Conservation (phyloP, 805 yeast species). For the Pichia thaimueangensis region DNA sequence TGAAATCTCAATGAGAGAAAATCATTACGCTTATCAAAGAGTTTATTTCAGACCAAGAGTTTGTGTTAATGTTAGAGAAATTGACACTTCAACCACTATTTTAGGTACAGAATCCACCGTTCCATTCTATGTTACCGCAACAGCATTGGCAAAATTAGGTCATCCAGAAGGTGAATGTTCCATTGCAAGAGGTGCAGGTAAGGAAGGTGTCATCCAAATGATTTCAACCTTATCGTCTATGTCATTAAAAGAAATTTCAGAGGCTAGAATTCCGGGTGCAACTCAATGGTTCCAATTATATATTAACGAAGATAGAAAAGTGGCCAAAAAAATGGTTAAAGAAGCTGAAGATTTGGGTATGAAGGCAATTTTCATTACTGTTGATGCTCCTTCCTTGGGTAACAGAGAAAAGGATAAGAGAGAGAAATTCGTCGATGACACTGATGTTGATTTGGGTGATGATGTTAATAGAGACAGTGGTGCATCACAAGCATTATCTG, state of each 20-base stretch:
- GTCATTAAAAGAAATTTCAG: conserved; percentile 78
- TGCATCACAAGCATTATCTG: conserved; percentile 80
- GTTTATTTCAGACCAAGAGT: conserved; percentile 82
- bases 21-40: conserved; percentile 83
- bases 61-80: conserved; percentile 69
- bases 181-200: conserved; percentile 75
- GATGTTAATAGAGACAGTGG: conserved; percentile 67
- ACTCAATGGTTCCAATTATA: conserved; percentile 87
- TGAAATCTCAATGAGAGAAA: conserved; percentile 83
- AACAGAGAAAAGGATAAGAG: conserved; percentile 65
- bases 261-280: conserved; percentile 58
- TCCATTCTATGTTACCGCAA: conserved; percentile 87
- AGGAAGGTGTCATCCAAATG: conserved; percentile 75
- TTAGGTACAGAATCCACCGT: conserved; percentile 62
- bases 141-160: conserved; percentile 88
- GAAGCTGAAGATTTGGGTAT: conserved; percentile 71
- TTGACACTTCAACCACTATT: conserved; percentile 67
- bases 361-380: conserved; percentile 81
- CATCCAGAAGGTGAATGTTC: conserved; percentile 90
- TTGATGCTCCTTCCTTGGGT: conserved; percentile 89
- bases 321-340: conserved; percentile 53
- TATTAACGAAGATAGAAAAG: conserved; percentile 69
- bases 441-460: conserved; percentile 38
- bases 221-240: conserved; percentile 88
- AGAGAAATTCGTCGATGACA: conserved; percentile 32